Evolutionary conservation across 208 protist species (phyloP).

Genomic region (Borovskyia barvae): DNA sequence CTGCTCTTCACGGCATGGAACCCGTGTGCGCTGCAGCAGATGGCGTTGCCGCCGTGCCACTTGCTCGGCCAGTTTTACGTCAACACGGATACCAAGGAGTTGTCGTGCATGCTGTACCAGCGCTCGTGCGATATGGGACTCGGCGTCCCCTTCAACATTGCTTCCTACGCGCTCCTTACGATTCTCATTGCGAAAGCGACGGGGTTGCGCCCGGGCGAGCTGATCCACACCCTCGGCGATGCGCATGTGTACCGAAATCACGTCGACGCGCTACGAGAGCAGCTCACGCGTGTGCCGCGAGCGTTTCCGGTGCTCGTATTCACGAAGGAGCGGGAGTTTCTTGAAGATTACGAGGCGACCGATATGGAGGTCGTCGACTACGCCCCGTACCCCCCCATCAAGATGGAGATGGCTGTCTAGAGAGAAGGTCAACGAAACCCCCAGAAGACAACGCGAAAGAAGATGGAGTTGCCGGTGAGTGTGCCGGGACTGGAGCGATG

Average conservation of each 20-base stretch:
- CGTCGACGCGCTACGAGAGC: slow-evolving; percentile 94
- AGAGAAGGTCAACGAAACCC: too few relatives aligned
- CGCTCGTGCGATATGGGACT: slow-evolving; percentile 97
- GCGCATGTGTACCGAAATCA: slow-evolving; percentile 98
- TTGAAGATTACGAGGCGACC: slow-evolving; percentile 92
- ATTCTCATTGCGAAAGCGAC: slow-evolving; percentile 91
- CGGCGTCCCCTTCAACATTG: slow-evolving; percentile 99
- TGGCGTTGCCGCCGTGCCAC: slow-evolving; percentile 99
- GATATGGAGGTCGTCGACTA: slow-evolving; percentile 96
- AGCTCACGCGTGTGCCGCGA: slow-evolving; percentile 89
- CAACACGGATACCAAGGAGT: slow-evolving; percentile 77
- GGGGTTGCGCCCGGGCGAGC: slow-evolving; percentile 94
- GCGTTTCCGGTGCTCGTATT: slow-evolving; percentile 92
- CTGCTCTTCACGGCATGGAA: slow-evolving; percentile 98
- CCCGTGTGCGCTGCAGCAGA: slow-evolving; percentile 89
- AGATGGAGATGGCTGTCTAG: slow-evolving; percentile 98
- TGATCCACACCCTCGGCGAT: slow-evolving; percentile 97
- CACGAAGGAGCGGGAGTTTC: slow-evolving; percentile 56
- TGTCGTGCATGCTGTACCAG: slow-evolving; percentile 95
- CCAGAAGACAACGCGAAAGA: too few relatives aligned
- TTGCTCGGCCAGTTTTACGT: slow-evolving; percentile 98
- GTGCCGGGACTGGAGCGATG: too few relatives aligned
- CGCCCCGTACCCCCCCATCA: slow-evolving; percentile 92
- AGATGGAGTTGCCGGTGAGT: too few relatives aligned
- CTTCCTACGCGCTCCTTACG: slow-evolving; percentile 96